A percentile compares a stretch with the other conserved stretches of the same genome.
Conservation (phyloP, 306 rosid genomes). For the Pyrus betulifolia region DNA sequence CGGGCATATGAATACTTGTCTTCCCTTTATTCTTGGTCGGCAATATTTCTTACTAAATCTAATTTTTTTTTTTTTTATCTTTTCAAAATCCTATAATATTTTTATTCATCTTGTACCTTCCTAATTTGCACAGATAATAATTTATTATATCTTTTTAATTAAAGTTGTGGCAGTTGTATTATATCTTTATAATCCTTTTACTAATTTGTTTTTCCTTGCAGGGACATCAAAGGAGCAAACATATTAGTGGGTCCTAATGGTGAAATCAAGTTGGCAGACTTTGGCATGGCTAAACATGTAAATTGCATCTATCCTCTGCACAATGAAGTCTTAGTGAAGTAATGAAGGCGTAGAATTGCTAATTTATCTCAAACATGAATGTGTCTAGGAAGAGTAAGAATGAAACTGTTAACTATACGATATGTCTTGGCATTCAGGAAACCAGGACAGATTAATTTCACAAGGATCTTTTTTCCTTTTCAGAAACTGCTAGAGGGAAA, state of each 20-base stretch:
- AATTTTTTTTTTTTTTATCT: not conserved
- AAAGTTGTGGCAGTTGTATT: not conserved
- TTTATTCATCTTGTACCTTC: not conserved
- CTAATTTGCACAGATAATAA: not conserved
- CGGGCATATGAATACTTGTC: not conserved
- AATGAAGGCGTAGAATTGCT: not conserved
- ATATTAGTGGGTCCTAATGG: conserved; percentile 95
- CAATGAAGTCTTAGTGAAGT: conserved; percentile 19
- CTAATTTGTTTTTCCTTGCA: conserved; percentile 29
- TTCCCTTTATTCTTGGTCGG: not conserved
- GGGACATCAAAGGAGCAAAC: conserved; percentile 99
- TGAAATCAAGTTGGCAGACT: conserved; percentile 92
- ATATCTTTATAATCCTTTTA: not conserved
- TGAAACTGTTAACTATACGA: not conserved
- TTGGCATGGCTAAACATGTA: conserved; percentile 99
- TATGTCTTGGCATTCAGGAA: not conserved
- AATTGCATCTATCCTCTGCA: conserved; percentile 21
- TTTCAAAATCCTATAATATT: not conserved
- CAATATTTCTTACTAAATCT: not conserved
- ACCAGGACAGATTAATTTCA: not conserved
- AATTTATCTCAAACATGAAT: not conserved
- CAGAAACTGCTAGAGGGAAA: not conserved
- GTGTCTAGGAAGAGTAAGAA: not conserved
- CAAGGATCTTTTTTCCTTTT: not conserved
- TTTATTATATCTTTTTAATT: not conserved